These are phyloP conservation scores for Hydnomerulius pinastri DNA, from an alignment of 768 basidiomycete species.

Conservation along the genomic window DNA sequence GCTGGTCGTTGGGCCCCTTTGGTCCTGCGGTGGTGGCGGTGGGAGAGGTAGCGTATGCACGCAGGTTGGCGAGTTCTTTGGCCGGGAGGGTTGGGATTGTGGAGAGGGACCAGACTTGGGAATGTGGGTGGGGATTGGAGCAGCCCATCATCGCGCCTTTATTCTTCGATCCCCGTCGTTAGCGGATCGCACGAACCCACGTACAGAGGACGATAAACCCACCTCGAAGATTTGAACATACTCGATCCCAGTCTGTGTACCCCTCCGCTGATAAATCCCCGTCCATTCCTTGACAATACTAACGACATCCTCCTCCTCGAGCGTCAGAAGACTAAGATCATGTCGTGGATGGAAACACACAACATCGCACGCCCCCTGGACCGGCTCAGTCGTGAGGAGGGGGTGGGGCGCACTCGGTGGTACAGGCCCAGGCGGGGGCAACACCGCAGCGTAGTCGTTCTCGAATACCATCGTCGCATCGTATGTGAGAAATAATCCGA, in stretches of 20 bases:
- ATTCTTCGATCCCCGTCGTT: too few species aligned
- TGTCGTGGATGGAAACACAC: slow-evolving; percentile 85
- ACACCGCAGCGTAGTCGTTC: slow-evolving; percentile 83
- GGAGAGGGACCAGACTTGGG: slow-evolving; percentile 85
- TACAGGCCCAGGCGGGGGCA: slow-evolving; percentile 62
- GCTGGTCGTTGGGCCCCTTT: slow-evolving; percentile 52
- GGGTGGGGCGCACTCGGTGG: slow-evolving; percentile 58
- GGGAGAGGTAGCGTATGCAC: slow-evolving; percentile 44
- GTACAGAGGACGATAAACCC: too few species aligned
- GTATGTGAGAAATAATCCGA: too few species aligned
- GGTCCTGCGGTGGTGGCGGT: slow-evolving; percentile 47
- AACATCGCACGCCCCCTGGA: slow-evolving; percentile 86
- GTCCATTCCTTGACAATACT: slow-evolving; percentile 75
- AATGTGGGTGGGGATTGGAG: slow-evolving; percentile 92
- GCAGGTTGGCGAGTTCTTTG: slow-evolving; percentile 62
- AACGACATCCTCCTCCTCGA: slow-evolving; percentile 58
- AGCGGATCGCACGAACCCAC: too few species aligned
- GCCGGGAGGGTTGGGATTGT: slow-evolving; percentile 69
- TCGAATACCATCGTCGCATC: slow-evolving; percentile 67
- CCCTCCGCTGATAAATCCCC: slow-evolving; percentile 58
- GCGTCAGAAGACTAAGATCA: slow-evolving; percentile 77
- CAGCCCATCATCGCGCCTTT: slow-evolving; percentile 96
- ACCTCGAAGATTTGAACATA: slow-evolving; percentile 94
- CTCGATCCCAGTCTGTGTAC: slow-evolving; percentile 63
- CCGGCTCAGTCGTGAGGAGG: slow-evolving; percentile 61